Evolutionary conservation across 495 filamentous ascomycete species (phyloP).

Genomic region (Bryoglossum gracile): DNA sequence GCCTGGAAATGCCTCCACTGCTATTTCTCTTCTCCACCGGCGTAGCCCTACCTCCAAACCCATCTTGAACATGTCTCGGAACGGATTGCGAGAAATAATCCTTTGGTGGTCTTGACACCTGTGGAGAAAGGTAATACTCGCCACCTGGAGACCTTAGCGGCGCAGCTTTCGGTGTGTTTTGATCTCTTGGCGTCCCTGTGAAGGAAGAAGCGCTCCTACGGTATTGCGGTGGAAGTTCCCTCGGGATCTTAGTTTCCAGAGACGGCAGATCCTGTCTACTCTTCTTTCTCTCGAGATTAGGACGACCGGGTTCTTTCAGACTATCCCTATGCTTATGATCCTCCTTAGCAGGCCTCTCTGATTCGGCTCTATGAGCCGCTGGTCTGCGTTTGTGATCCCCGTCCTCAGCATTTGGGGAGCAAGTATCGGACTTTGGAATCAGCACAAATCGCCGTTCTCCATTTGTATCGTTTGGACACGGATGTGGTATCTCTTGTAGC

Average conservation of each 20-base stretch:
- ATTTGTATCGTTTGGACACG: slow-evolving; percentile 14
- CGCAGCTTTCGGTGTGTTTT: slow-evolving; percentile 2
- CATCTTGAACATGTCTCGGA: slow-evolving; percentile 11
- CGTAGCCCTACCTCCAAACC: slow-evolving; percentile 7
- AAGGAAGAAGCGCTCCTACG: slow-evolving; percentile 19
- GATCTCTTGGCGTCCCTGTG: slow-evolving; percentile 2
- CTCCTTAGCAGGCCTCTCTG: too few relatives aligned
- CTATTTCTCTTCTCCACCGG: slow-evolving; percentile 6
- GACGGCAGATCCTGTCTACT: slow-evolving; percentile 25
- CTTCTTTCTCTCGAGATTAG: slow-evolving; percentile 11
- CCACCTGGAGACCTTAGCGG: slow-evolving; percentile 1
- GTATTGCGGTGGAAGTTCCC: slow-evolving; percentile 22
- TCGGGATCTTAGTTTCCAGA: slow-evolving; percentile 23
- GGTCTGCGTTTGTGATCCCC: not conserved
- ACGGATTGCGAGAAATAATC: slow-evolving; percentile 11
- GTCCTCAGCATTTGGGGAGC: slow-evolving; percentile 9
- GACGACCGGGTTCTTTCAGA: slow-evolving; percentile 5
- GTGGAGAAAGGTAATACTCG: slow-evolving; percentile 22
- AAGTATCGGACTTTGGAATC: slow-evolving; percentile 12
- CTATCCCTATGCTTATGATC: too few relatives aligned
- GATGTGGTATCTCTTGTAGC: slow-evolving; percentile 13
- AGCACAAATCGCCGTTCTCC: slow-evolving; percentile 22
- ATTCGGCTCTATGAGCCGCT: too few relatives aligned
- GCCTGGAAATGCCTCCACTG: slow-evolving; percentile 7
- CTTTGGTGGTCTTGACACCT: slow-evolving; percentile 5